These are phyloP conservation scores for Calocera cornea DNA, from an alignment of 768 basidiomycete species.

Conservation along the genomic window DNA sequence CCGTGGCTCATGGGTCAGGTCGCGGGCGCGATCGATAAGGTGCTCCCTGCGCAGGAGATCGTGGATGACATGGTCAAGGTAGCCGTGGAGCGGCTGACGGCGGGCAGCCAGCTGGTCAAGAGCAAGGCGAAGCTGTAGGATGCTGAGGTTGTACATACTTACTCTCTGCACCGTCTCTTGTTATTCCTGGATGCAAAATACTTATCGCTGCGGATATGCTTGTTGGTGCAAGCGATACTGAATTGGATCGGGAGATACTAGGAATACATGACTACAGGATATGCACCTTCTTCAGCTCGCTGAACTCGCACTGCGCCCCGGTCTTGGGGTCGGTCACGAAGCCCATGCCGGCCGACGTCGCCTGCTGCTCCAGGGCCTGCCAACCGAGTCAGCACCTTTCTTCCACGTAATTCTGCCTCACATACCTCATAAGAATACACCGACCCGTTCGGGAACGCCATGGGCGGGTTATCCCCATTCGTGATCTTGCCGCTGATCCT, in stretches of 20 bases:
- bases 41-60: slow-evolving; percentile 71
- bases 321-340: slow-evolving; percentile 76
- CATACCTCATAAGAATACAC: slow-evolving; percentile 88
- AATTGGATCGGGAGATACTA: neutral
- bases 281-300: slow-evolving; percentile 71
- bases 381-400: slow-evolving; percentile 11
- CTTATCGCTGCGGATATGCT: too few relatives aligned
- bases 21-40: slow-evolving; percentile 42
- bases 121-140: slow-evolving; percentile 18
- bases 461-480: slow-evolving; percentile 84
- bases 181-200: too few relatives aligned
- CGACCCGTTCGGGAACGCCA: slow-evolving; percentile 80
- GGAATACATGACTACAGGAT: slow-evolving; percentile 27
- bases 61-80: slow-evolving; percentile 69
- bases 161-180: too few relatives aligned
- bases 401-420: slow-evolving; percentile 10
- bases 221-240: too few relatives aligned
- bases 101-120: slow-evolving; percentile 12
- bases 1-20: slow-evolving; percentile 80
- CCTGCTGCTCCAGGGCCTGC: slow-evolving; percentile 67
- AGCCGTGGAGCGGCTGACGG: slow-evolving; percentile 45
- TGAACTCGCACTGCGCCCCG: slow-evolving; percentile 46
- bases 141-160: neutral
- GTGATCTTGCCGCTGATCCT: slow-evolving; percentile 82
- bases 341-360: slow-evolving; percentile 68